Conservation (phyloP, 1,284 basidiomycete genomes). For the Mycena citricolor region DNA sequence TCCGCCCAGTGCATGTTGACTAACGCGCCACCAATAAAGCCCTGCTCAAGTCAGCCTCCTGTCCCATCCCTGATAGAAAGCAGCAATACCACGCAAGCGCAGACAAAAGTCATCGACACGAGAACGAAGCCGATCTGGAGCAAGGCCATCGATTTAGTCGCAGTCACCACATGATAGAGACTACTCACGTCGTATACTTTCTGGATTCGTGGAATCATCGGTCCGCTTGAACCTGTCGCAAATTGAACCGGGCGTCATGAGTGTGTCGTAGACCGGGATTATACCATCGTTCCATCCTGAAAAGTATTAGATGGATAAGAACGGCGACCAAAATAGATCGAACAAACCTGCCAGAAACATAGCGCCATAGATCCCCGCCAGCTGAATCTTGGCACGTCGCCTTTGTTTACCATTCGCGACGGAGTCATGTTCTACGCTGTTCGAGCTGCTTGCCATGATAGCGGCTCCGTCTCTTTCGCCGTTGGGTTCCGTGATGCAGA, state of each 20-base stretch:
- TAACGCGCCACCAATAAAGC: conserved; percentile 39
- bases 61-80: background rate
- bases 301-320: background rate
- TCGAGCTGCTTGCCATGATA: background rate
- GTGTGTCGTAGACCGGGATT: background rate
- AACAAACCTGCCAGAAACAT: conserved; percentile 30
- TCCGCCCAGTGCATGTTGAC: conserved; percentile 42
- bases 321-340: background rate
- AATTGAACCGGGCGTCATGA: too few species aligned
- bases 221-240: conserved; percentile 34
- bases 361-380: conserved; percentile 33
- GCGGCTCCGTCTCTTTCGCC: background rate
- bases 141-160: background rate
- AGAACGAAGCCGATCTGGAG: conserved; percentile 42
- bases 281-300: conserved; percentile 44
- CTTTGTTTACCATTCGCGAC: background rate
- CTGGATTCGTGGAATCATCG: conserved; percentile 43
- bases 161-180: background rate
- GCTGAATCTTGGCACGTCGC: conserved; percentile 24
- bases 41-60: conserved; percentile 28
- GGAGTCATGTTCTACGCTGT: background rate
- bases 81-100: conserved; percentile 31
- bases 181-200: conserved; percentile 36
- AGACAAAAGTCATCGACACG: conserved; percentile 44
- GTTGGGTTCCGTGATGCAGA: too few species aligned